These are phyloP conservation scores for Ascochyta viciae-villosae DNA, from an alignment of 2,329 filamentous ascomycete genomes.

Conservation along the genomic window DNA sequence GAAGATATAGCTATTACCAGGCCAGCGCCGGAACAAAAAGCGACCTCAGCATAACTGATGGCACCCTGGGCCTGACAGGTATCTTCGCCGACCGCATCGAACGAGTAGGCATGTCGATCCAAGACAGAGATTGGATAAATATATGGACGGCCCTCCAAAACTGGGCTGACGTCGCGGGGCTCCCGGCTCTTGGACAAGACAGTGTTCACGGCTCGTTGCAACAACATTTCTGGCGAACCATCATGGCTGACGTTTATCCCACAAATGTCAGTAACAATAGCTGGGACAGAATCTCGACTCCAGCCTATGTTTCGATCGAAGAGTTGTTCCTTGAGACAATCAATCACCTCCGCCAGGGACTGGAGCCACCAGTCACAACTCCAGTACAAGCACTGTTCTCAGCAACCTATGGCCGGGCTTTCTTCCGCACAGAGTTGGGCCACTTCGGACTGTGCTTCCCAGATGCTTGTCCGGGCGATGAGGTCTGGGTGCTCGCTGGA, in stretches of 20 bases:
- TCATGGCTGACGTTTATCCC: not conserved
- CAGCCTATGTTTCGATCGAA: no score
- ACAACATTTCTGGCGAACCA: slow-evolving; percentile 4
- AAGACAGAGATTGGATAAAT: not conserved
- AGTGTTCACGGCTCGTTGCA: not conserved
- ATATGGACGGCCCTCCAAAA: not conserved
- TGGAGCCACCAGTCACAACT: not conserved
- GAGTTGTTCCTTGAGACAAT: no score
- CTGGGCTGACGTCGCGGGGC: not conserved
- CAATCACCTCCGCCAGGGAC: not conserved
- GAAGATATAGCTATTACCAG: not conserved
- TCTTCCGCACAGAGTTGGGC: not conserved
- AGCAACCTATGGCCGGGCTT: not conserved
- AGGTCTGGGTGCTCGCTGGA: slow-evolving; percentile 10
- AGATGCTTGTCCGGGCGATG: not conserved
- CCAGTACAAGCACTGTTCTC: not conserved
- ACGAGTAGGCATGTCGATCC: not conserved
- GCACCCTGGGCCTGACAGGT: not conserved
- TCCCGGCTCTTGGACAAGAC: not conserved
- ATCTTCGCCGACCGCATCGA: not conserved
- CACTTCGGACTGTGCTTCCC: slow-evolving; percentile 5
- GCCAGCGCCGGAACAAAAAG: not conserved
- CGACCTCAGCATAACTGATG: not conserved
- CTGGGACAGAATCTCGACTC: no score
- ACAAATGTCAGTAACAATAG: not conserved